Evolutionary conservation across 768 basidiomycete genomes (phyloP), one percentile per base, ranked within the genome.

Genomic region (Filobasidium floriforme): DNA sequence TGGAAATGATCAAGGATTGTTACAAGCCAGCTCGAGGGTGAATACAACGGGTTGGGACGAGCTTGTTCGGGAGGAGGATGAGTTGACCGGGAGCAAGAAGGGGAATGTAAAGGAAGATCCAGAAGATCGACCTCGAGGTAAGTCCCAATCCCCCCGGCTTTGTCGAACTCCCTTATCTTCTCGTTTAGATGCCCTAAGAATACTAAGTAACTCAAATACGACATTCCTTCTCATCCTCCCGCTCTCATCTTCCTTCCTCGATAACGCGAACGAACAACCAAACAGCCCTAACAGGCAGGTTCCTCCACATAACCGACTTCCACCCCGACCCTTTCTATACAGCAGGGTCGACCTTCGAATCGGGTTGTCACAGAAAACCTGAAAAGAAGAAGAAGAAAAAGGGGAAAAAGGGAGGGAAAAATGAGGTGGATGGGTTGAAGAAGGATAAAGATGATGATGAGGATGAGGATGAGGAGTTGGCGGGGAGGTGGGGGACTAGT

Each of bases 271-370:
- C 43, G 10, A 10, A 44, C 43, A 10, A 10, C 10, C 19, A 44
- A 10, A 44, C 44, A 65, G 64, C 59, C 18, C 18, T 77, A 14
- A 77, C 70, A 40, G 76, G 76, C 14, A 69, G 77, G 10, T 78
- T 78, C 63, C 63, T 78, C 11, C 77, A 78, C 60, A 67, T 78
- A 24, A 78, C 77, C 18, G 77, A 78, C 51, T 73, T 78, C 40
- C 77, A 78, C 57, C 77, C 77, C 6, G 77, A 78, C 60, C 72
- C 76, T 9, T 72, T 73, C 52, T 78, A 78, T 57, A 59, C 61
- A 26, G 63, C 68, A 7, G 77, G 77, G 0, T 65, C 72, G 14
- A 72, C 68, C 12, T 72, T 76, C 62, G 72, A 73, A 15, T 67
- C 71, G 11, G 77, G 75, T 22, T 78, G 77, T 68, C 77, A 78